Conservation (phyloP, 257 asterid genomes). For the Solanum chmielewskii region DNA sequence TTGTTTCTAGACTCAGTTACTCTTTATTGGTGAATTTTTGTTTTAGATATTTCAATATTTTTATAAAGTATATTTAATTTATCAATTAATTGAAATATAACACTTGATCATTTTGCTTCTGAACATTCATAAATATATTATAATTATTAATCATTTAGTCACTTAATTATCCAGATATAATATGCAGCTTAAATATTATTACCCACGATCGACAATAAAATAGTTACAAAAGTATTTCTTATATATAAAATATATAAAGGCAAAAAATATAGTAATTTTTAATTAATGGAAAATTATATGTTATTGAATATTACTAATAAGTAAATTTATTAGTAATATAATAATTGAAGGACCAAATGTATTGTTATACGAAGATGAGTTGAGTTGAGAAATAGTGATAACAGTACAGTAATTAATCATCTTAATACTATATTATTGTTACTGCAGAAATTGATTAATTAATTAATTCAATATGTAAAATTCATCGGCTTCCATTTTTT, state of each 20-base stretch:
- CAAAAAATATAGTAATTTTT: neutral
- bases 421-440: neutral
- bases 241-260: neutral
- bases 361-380: neutral
- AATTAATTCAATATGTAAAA: neutral
- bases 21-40: neutral
- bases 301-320: neutral
- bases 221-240: neutral
- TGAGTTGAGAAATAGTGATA: neutral
- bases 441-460: neutral
- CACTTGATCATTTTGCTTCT: neutral
- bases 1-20: too few relatives aligned
- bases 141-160: neutral
- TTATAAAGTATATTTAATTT: neutral
- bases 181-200: neutral
- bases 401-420: neutral
- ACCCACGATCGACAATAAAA: neutral
- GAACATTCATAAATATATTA: neutral
- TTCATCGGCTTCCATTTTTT: neutral
- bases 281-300: neutral
- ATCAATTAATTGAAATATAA: neutral
- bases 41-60: neutral
- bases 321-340: too few relatives aligned
- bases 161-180: neutral
- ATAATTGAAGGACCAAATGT: neutral